Conservation (phyloP, 768 basidiomycete species). For the Hypholoma fasciculare region DNA sequence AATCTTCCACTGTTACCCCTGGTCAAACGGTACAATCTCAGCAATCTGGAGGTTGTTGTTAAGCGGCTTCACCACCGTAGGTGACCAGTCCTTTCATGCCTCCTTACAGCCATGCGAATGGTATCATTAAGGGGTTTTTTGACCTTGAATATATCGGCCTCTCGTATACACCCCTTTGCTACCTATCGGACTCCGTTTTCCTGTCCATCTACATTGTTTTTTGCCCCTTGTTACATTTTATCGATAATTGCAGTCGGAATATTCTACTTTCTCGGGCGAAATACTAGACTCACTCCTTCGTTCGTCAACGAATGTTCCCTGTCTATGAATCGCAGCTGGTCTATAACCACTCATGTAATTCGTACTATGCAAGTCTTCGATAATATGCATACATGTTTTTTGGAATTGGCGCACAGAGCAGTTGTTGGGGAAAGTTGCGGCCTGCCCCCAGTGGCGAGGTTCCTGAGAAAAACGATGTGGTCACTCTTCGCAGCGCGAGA, state of each 20-base stretch:
- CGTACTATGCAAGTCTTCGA: slow-evolving; percentile 3
- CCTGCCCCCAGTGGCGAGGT: background rate
- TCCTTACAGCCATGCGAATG: slow-evolving; percentile 9
- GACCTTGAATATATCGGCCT: slow-evolving; percentile 33
- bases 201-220: slow-evolving; percentile 24
- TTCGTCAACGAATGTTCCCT: slow-evolving; percentile 5
- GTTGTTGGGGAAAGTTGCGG: background rate
- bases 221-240: slow-evolving; percentile 20
- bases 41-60: slow-evolving; percentile 79
- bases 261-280: slow-evolving; percentile 4
- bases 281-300: slow-evolving; percentile 5
- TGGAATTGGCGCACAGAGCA: background rate
- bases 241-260: slow-evolving; percentile 12
- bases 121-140: slow-evolving; percentile 11
- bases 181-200: slow-evolving; percentile 29
- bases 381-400: slow-evolving; percentile 2
- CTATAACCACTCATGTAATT: slow-evolving; percentile 6
- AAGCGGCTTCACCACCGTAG: slow-evolving; percentile 24
- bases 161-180: slow-evolving; percentile 35
- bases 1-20: slow-evolving; percentile 81
- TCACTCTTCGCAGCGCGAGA: background rate
- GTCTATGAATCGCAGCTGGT: slow-evolving; percentile 3
- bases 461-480: background rate
- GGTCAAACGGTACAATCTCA: slow-evolving; percentile 84
- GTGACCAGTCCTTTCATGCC: slow-evolving; percentile 1